Percentiles rank a stretch among this genome's conserved stretches.
phyloP scores from a whole-genome alignment of 148 eudicot species.

The Rhododendron henanense region DNA sequence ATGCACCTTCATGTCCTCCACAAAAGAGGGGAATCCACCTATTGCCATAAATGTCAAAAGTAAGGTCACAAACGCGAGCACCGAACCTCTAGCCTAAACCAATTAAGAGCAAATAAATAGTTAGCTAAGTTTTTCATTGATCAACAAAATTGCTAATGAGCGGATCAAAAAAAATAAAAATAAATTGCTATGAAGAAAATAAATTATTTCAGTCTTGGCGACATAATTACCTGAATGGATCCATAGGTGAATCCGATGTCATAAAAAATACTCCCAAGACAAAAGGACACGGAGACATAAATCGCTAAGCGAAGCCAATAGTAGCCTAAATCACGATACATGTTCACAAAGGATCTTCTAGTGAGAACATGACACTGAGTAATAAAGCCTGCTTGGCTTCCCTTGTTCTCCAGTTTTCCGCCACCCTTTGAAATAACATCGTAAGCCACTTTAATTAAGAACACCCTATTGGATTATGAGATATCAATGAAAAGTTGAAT shows the following conservation, averaged over 20 bases:
- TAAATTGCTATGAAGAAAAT: background rate
- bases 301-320: conserved; percentile 56
- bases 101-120: background rate
- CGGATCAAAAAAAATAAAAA: no score
- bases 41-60: conserved; percentile 65
- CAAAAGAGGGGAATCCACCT: conserved; percentile 18
- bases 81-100: conserved; percentile 46
- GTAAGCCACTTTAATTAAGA: background rate
- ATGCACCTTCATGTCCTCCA: conserved; percentile 52
- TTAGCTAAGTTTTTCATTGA: background rate
- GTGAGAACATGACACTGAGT: no score
- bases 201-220: background rate
- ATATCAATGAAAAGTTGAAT: background rate
- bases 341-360: no score
- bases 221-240: conserved; percentile 47
- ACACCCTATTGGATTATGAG: background rate
- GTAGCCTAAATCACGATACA: no score
- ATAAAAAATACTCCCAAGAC: conserved; percentile 45
- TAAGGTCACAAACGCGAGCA: conserved; percentile 44
- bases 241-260: conserved; percentile 43
- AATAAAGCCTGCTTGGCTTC: conserved; percentile 25
- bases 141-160: no score
- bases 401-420: conserved; percentile 11
- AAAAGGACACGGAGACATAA: conserved; percentile 40
- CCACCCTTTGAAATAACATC: conserved; percentile 19